Evolutionary conservation across 176 grass and related monocot species (phyloP), one percentile per base, ranked within the genome.

Genomic region (Melocanna baccifera): DNA sequence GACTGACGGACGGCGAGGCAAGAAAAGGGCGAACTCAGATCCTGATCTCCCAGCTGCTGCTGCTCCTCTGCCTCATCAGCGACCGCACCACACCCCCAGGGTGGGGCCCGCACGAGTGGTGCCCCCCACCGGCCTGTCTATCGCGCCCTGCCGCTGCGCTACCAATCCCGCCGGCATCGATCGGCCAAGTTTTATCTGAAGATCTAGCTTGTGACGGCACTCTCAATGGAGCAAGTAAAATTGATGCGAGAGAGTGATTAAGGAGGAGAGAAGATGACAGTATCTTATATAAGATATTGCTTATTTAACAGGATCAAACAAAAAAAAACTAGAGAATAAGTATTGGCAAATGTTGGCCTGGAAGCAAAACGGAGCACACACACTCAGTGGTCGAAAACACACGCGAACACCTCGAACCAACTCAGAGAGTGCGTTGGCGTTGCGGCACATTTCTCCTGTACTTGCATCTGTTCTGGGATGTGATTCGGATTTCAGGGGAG

Each of bases 11-110:
- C 71, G 28, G 50, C 55, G 9, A 15, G 47, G 47, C 45, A 28
- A 50, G 52, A 86, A 67, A 81, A 90, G 88, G 84, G 86, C 88
- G 78, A 71, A 51, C 48, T 36, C 84, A 72, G 84, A 86, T 90
- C 83, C 88, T 79, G 25, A 23, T 76, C 74, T 40, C 13, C 25
- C 69, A 15, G 32, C 52, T 18, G 51, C 23, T n/a, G 51, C 73
- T 37, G 51, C 23, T n/a, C 3, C 69, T 4, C 72, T 19, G 71
- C 42, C 34, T 40, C 74, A 19, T 30, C 82, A 62, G 2, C 20
- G 36, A 57, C 62, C 79, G 29, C 57, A 7, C 37, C 48, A 29
- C 30, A 34, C 34, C 2, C 12, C 45, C 34, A 3, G 34, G 36
- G 12, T 9, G 39, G 43, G 43, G 20, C 42, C 81, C 69, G 4